phyloP scores from a whole-genome alignment of 768 basidiomycete species.

The Cystoderma amianthinum region DNA sequence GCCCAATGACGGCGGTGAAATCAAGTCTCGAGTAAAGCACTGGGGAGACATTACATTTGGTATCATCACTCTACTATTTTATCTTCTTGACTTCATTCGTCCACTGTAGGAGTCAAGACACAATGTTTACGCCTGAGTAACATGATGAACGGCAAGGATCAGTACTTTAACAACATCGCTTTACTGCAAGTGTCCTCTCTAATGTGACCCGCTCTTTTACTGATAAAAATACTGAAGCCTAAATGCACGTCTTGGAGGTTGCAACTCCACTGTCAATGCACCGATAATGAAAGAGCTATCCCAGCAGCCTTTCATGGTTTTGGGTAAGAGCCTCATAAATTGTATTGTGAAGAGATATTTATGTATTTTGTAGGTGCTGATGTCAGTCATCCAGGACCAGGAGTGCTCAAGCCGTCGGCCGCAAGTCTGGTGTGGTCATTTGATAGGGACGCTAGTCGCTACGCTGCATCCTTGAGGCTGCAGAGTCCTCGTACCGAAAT shows the following conservation, averaged over 20 bases:
- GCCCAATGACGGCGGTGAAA: conserved; percentile 37
- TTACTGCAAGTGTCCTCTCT: conserved; percentile 33
- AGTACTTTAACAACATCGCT: conserved; percentile 52
- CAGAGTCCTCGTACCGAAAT: conserved; percentile 42
- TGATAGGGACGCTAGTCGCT: conserved; percentile 37
- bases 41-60: conserved; percentile 42
- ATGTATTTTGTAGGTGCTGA: conserved; percentile 36
- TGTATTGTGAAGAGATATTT: too few species aligned
- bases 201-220: neutral
- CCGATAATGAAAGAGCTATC: conserved; percentile 10
- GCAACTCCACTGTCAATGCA: conserved; percentile 28
- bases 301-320: conserved; percentile 26
- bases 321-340: conserved; percentile 16
- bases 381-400: conserved; percentile 58
- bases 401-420: conserved; percentile 43
- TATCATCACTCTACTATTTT: neutral
- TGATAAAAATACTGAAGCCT: conserved; percentile 23
- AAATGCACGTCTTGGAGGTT: conserved; percentile 49
- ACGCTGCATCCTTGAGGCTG: conserved; percentile 31
- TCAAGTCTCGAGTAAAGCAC: conserved; percentile 41
- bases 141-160: conserved; percentile 24
- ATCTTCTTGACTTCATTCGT: neutral
- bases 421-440: conserved; percentile 52
- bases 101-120: conserved; percentile 29
- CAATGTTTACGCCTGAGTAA: conserved; percentile 37